These are phyloP conservation scores for Fragaria iinumae DNA, from an alignment of 306 rosid genomes.

Conservation along the genomic window DNA sequence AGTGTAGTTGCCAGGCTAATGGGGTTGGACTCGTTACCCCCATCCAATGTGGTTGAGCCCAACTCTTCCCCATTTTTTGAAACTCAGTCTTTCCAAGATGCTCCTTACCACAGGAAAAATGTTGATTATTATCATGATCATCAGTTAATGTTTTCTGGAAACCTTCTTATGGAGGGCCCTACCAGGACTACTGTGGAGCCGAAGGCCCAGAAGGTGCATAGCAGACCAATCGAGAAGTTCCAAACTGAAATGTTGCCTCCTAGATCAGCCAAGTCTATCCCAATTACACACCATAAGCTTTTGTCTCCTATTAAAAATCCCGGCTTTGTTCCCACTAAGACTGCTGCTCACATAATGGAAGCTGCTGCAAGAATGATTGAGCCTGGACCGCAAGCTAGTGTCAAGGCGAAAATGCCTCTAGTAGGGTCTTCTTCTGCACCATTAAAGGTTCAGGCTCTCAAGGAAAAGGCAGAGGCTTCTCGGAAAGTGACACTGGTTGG, in stretches of 20 bases:
- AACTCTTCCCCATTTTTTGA: slow-evolving; percentile 64
- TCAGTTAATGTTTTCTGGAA: slow-evolving; percentile 58
- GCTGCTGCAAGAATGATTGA: slow-evolving; percentile 94
- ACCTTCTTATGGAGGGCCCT: slow-evolving; percentile 42
- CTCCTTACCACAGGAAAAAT: slow-evolving; percentile 46
- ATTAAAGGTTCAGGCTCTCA: slow-evolving; percentile 72
- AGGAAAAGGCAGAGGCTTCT: slow-evolving; percentile 67
- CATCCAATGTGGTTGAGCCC: slow-evolving; percentile 58
- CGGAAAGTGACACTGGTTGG: slow-evolving; percentile 50
- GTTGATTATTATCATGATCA: slow-evolving; percentile 45
- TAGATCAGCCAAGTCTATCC: slow-evolving; percentile 84
- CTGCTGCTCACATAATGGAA: slow-evolving; percentile 93
- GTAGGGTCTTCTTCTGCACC: slow-evolving; percentile 58
- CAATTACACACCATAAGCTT: slow-evolving; percentile 86
- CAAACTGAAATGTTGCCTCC: slow-evolving; percentile 95
- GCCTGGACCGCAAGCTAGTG: slow-evolving; percentile 52
- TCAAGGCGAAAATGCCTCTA: slow-evolving; percentile 50
- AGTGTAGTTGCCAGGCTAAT: slow-evolving; percentile 89
- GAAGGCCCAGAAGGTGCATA: slow-evolving; percentile 49
- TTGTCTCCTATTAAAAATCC: slow-evolving; percentile 88
- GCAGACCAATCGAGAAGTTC: slow-evolving; percentile 82
- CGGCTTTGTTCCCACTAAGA: slow-evolving; percentile 65
- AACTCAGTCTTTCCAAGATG: slow-evolving; percentile 61
- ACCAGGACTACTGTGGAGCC: slow-evolving; percentile 50
- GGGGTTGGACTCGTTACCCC: slow-evolving; percentile 89